Evolutionary conservation across 805 yeast genomes (phyloP), one percentile per base, ranked within the genome.

Genomic region (Wickerhamomyces mucosus): DNA sequence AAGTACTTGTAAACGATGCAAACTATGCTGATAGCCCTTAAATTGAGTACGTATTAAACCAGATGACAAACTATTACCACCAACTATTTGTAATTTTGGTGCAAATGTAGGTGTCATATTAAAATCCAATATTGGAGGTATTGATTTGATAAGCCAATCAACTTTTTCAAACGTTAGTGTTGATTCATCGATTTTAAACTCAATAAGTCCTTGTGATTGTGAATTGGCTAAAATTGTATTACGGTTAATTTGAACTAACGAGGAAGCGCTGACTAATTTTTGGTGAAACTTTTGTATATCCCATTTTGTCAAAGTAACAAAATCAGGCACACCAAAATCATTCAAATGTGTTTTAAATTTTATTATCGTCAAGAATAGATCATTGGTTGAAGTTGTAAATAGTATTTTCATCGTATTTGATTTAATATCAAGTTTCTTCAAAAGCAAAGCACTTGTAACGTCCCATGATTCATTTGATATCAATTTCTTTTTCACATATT

Each of bases 1-100:
- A n/a, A n/a, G n/a, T n/a, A n/a, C n/a, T n/a, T n/a, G n/a, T n/a
- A n/a, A n/a, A n/a, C n/a, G n/a, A n/a, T n/a, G n/a, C n/a, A n/a
- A n/a, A n/a, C n/a, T n/a, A n/a, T n/a, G n/a, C 3, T 38, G 28
- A 21, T 17, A 46, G 2, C 51, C 52, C 26, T 35, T 36, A 31
- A 34, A 46, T 24, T 42, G 44, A 0, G 54, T 48, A 14, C 39
- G 32, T 1, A 49, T 38, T 3, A 45, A 17, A 1, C 54, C 54
- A 13, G 37, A 37, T 7, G 28, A 17, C 23, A 42, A 26, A 3
- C 37, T 37, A 10, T 29, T 21, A 1, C 53, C 54, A 6, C 54
- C 54, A 16, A 43, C 34, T 2, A 35, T 31, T 28, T 48, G 53
- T 6, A 49, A 11, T 21, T 49, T 49, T 3, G 50, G 50, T 4